Evolutionary conservation across 2,329 filamentous ascomycete species (phyloP).

Genomic region (Colletotrichum tanaceti): DNA sequence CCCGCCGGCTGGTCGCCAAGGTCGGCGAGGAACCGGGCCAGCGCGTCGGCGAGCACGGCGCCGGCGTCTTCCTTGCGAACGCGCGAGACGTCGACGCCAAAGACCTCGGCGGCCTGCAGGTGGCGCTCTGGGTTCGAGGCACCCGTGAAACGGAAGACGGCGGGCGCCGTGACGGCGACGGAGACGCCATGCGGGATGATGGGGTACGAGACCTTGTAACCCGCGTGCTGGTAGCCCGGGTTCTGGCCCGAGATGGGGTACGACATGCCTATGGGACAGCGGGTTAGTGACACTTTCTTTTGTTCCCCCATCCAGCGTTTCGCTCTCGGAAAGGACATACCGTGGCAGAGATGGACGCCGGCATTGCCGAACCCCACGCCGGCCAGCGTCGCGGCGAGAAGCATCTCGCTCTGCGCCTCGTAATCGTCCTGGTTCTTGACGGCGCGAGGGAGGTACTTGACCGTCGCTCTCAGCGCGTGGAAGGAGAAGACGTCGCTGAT

Average conservation of each 20-base stretch:
- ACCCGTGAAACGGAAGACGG: conserved; percentile 93
- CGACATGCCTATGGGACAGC: conserved; percentile 77
- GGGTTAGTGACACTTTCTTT: neutral
- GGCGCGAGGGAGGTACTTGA: conserved; percentile 92
- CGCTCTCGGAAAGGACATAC: conserved; percentile 50
- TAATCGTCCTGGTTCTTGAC: conserved; percentile 89
- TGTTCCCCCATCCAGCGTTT: neutral
- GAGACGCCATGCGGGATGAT: conserved; percentile 97
- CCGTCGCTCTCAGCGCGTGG: conserved; percentile 81
- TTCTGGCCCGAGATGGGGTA: conserved; percentile 98
- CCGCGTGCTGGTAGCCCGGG: conserved; percentile 62
- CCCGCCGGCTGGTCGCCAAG: conserved; percentile 93
- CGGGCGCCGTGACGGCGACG: conserved; percentile 91
- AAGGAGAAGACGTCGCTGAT: conserved; percentile 98
- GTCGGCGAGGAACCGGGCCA: conserved; percentile 82
- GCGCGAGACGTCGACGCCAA: conserved; percentile 88
- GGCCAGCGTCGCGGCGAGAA: conserved; percentile 91
- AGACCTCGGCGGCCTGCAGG: conserved; percentile 86
- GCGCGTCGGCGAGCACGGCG: conserved; percentile 84
- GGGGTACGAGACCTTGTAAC: conserved; percentile 57
- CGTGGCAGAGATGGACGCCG: conserved; percentile 83
- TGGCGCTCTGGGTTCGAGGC: conserved; percentile 94
- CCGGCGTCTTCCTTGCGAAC: conserved; percentile 92
- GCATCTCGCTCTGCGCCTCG: conserved; percentile 95
- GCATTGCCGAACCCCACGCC: conserved; percentile 98